Percentiles rank a stretch among this genome's conserved stretches.
Evolutionary conservation across 805 yeast species (phyloP).

Genomic region (Myxozyma lipomycoides): DNA sequence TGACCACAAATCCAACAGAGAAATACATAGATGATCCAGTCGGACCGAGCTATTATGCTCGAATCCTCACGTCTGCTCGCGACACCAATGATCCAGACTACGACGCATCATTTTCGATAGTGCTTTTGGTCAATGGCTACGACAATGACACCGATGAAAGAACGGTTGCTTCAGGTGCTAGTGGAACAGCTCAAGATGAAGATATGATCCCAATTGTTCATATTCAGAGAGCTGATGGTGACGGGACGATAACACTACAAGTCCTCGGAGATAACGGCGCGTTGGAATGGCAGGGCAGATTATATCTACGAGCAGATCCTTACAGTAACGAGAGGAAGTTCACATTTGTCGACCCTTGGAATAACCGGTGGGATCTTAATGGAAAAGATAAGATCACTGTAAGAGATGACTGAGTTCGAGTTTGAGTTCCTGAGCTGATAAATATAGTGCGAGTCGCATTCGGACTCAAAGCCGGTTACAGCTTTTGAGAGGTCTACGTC

Average conservation of each 20-base stretch:
- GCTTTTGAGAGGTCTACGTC: conserved; percentile 8
- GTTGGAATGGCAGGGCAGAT: conserved; percentile 10
- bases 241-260: conserved; percentile 12
- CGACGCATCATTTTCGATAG: conserved; percentile 16
- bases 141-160: conserved; percentile 6
- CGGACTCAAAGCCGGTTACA: conserved; percentile 2
- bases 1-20: conserved; percentile 64
- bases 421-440: background rate
- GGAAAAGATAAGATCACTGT: conserved; percentile 17
- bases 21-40: conserved; percentile 56
- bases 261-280: conserved; percentile 14
- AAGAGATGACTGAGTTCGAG: background rate
- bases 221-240: conserved; percentile 17
- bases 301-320: conserved; percentile 15
- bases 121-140: conserved; percentile 14
- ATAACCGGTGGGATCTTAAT: conserved; percentile 8
- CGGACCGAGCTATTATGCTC: conserved; percentile 61
- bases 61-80: conserved; percentile 33
- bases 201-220: conserved; percentile 17
- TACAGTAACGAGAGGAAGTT: conserved; percentile 11
- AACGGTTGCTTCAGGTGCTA: background rate
- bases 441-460: conserved; percentile 7
- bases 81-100: background rate
- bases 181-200: background rate
- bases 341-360: conserved; percentile 22